These are phyloP conservation scores for Orbilia brochopaga DNA, from an alignment of 2,329 filamentous ascomycete genomes.

Conservation along the genomic window DNA sequence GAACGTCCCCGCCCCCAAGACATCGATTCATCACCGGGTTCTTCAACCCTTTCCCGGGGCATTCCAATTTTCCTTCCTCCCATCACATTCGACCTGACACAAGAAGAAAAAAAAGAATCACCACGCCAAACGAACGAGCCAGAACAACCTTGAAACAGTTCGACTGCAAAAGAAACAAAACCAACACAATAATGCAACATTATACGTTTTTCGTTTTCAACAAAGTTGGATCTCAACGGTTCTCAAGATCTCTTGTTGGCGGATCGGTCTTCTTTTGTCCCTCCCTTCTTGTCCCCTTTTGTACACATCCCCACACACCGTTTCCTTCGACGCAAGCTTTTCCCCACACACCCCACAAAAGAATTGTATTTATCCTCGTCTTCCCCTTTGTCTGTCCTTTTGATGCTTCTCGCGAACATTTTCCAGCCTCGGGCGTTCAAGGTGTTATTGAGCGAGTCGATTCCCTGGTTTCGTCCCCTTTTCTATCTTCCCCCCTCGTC, in stretches of 20 bases:
- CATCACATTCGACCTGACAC: not conserved
- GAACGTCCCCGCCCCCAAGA: slow-evolving; percentile 19
- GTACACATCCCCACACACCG: not conserved
- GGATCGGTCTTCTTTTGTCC: slow-evolving; percentile 44
- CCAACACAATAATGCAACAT: slow-evolving; percentile 50
- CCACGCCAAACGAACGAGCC: slow-evolving; percentile 40
- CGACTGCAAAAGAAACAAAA: slow-evolving; percentile 29
- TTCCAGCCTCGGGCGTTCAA: slow-evolving; percentile 25
- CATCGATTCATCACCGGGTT: slow-evolving; percentile 29
- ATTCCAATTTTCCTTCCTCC: slow-evolving; percentile 6
- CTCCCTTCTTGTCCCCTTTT: slow-evolving; percentile 21
- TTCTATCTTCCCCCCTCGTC: not conserved
- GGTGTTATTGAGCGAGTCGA: not conserved
- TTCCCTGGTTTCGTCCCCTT: not conserved
- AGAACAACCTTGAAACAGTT: slow-evolving; percentile 34
- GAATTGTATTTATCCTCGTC: not conserved
- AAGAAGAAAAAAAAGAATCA: slow-evolving; percentile 30
- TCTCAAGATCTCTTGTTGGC: slow-evolving; percentile 41
- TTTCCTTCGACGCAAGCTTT: not conserved
- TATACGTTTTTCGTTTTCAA: slow-evolving; percentile 26
- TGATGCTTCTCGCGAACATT: slow-evolving; percentile 21
- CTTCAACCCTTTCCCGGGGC: slow-evolving; percentile 8
- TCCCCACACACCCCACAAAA: not conserved
- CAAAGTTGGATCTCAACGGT: slow-evolving; percentile 51
- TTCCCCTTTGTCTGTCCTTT: slow-evolving; percentile 9